A percentile compares a stretch with the other conserved stretches of the same genome.
phyloP scores from a whole-genome alignment of 2,329 filamentous ascomycete species.

The Exophiala sp. region DNA sequence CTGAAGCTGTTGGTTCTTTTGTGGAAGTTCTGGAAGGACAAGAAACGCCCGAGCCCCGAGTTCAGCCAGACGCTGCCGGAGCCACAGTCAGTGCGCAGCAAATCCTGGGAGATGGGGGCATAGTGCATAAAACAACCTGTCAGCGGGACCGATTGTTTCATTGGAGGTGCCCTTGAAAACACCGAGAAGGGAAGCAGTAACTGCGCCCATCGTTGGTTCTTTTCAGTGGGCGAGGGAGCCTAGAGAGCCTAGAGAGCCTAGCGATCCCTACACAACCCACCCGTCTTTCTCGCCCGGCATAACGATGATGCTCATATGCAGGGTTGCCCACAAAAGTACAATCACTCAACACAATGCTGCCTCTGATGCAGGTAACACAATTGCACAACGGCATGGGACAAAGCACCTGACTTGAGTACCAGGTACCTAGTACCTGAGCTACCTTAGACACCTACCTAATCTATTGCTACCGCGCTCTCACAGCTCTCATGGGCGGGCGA shows the following conservation, averaged over 20 bases:
- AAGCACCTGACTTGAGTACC: no score
- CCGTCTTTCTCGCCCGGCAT: not conserved
- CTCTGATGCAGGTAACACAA: no score
- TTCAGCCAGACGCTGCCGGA: not conserved
- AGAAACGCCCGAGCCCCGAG: not conserved
- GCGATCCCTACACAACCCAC: no score
- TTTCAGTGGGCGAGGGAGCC: not conserved
- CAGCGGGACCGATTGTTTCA: not conserved
- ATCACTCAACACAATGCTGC: not conserved
- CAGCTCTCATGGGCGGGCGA: no score
- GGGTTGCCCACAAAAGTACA: slow-evolving; percentile 1
- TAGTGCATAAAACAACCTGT: not conserved
- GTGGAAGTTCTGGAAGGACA: not conserved
- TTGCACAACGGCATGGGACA: no score
- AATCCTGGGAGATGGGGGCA: not conserved
- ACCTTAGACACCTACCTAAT: no score
- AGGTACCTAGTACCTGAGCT: no score
- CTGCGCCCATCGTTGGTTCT: not conserved
- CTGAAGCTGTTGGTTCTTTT: not conserved
- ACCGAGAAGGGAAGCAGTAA: not conserved
- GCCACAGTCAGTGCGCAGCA: not conserved
- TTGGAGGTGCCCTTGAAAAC: not conserved
- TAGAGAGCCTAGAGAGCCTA: not conserved
- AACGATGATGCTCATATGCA: not conserved
- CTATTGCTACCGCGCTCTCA: no score